Conservation (phyloP, 305 asterid species). For the Solanum chacoense region DNA sequence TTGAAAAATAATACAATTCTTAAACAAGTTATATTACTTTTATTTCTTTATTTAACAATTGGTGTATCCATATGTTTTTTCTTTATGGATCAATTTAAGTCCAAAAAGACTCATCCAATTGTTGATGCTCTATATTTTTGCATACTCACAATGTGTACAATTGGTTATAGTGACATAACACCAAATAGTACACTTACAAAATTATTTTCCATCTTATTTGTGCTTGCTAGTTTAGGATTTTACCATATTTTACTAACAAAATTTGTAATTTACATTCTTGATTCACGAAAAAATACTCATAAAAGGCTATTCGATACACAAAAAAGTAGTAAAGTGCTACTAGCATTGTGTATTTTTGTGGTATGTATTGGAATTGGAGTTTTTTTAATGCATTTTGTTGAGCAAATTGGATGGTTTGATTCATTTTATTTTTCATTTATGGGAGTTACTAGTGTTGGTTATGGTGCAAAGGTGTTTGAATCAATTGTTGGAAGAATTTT, state of each 20-base stretch:
- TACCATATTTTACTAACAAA: conserved; percentile 6
- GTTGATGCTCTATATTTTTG: conserved; percentile 12
- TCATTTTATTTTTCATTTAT: conserved; percentile 9
- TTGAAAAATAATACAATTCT: not conserved
- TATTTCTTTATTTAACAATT: not conserved
- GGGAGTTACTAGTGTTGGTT: conserved; percentile 14
- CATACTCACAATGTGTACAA: conserved; percentile 13
- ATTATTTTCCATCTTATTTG: conserved; percentile 3
- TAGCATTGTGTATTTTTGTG: conserved; percentile 6
- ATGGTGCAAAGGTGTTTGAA: conserved; percentile 13
- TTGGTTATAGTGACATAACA: conserved; percentile 19
- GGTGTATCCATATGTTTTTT: not conserved
- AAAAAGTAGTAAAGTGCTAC: not conserved
- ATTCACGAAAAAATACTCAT: not conserved
- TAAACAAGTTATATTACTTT: not conserved
- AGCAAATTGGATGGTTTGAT: conserved; percentile 10
- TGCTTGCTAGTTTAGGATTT: conserved; percentile 4
- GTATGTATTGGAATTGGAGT: conserved; percentile 7
- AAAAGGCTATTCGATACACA: not conserved
- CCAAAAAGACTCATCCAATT: conserved; percentile 2
- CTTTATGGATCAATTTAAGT: not conserved
- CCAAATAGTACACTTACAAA: conserved; percentile 13
- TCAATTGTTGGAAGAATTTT: conserved; percentile 6
- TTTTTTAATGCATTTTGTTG: conserved; percentile 8
- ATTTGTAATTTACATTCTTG: conserved; percentile 7